Conservation (phyloP, 1,139 yeast species). For the Trichomonascaceae sp. region DNA sequence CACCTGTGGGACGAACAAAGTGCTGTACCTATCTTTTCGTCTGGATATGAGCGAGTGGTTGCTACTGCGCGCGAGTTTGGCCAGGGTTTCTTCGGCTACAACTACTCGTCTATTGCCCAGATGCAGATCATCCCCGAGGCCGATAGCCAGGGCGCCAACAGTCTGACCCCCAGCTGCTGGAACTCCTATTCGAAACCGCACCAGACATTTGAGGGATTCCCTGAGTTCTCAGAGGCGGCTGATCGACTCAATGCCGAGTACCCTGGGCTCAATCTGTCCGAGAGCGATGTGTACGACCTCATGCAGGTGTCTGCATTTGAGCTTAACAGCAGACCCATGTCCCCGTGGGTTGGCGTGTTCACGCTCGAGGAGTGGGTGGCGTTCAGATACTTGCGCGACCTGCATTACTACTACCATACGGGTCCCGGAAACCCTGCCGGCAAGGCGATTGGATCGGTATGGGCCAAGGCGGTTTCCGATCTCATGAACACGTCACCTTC, state of each 20-base stretch:
- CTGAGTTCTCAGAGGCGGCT: constrained; percentile 28
- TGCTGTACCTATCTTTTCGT: constrained; percentile 27
- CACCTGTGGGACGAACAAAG: constrained; percentile 25
- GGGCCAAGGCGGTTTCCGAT: constrained; percentile 36
- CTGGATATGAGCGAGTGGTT: constrained; percentile 29
- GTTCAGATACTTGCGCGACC: constrained; percentile 33
- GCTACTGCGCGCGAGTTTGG: constrained; percentile 30
- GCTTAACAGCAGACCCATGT: constrained; percentile 38
- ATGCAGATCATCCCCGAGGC: constrained; percentile 28
- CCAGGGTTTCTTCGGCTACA: constrained; percentile 30
- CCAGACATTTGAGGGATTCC: constrained; percentile 8
- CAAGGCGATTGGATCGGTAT: constrained; percentile 35
- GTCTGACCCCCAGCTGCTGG: constrained; percentile 28
- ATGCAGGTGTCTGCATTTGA: constrained; percentile 46
- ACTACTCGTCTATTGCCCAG: constrained; percentile 26
- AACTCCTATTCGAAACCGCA: too few species aligned
- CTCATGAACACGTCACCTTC: constrained; percentile 32
- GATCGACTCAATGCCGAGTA: constrained; percentile 28
- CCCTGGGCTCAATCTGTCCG: constrained; percentile 32
- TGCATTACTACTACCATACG: constrained; percentile 35
- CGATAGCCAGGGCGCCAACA: constrained; percentile 28
- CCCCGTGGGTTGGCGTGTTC: constrained; percentile 43
- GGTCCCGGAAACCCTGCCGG: constrained; percentile 42
- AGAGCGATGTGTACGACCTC: constrained; percentile 31
- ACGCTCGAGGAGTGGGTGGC: constrained; percentile 41